These are phyloP conservation scores for Cichorium intybus DNA, from an alignment of 140 eudicot genomes.

Conservation along the genomic window DNA sequence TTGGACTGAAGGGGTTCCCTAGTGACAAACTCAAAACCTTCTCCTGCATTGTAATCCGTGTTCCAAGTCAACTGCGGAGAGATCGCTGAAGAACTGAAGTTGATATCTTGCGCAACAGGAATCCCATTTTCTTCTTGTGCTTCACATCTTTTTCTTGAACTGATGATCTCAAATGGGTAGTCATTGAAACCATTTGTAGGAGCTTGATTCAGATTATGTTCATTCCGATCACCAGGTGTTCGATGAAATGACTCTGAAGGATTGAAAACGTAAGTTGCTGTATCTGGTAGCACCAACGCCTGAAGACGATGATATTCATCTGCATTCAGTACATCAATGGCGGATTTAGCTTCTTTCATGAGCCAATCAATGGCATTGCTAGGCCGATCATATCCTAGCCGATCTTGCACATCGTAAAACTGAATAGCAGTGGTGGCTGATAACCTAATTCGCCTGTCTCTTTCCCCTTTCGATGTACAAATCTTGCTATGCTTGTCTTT, in stretches of 20 bases:
- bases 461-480: conserved; percentile 62
- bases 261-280: neutral
- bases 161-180: conserved; percentile 15
- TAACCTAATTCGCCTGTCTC: conserved; percentile 60
- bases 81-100: neutral
- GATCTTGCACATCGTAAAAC: conserved; percentile 74
- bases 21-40: conserved; percentile 20
- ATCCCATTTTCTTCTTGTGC: conserved; percentile 1
- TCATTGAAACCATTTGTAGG: neutral
- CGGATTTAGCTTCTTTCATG: conserved; percentile 60
- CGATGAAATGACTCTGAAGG: conserved; percentile 9
- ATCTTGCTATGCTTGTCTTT: conserved; percentile 65
- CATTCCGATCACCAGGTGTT: neutral
- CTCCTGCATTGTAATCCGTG: neutral
- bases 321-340: conserved; percentile 54
- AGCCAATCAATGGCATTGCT: conserved; percentile 83
- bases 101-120: neutral
- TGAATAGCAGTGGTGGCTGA: conserved; percentile 71
- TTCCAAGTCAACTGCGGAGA: conserved; percentile 9
- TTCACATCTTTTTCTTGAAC: conserved; percentile 16
- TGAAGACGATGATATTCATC: conserved; percentile 12
- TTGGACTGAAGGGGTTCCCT: conserved; percentile 48
- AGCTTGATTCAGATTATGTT: conserved; percentile 10
- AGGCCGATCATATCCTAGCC: conserved; percentile 73
- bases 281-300: neutral